Evolutionary conservation across 2,329 filamentous ascomycete species (phyloP), one percentile per base, ranked within the genome.

Genomic region (Sclerotinia borealis): DNA sequence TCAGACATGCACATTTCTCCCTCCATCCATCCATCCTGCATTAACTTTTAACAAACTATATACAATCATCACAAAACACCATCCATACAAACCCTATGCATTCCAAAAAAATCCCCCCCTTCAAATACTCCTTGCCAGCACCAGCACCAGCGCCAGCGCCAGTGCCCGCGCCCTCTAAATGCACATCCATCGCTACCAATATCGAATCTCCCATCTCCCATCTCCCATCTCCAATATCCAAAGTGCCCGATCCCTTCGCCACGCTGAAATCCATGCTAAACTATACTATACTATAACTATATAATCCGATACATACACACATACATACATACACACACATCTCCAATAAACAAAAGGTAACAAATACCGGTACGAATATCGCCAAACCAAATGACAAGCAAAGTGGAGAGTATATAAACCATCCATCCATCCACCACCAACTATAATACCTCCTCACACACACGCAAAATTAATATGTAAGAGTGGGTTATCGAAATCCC

Each of bases 21-120:
- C 11, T 27, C 22, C 39, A 47, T 47, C 22, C 9, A 22, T 52
- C 31, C n/a, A 25, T 15, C 15, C 47, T 15, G 3, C 36, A 29
- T 55, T 39, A 43, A 55, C 37, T 55, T 55, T 55, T 55, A 55
- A 17, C 37, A n/a, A n/a, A n/a, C n/a, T n/a, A 31, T 55, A 13
- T 55, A 55, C 52, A 55, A 31, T n/a, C 0, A 34, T 29, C 19
- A 29, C 37, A 55, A 37, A n/a, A 43, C 17, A 43, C 5, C 45
- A 43, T 1, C 39, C 17, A 41, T 22, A 19, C 49, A 36, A 51
- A 15, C 8, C 3, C 29, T 13, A 11, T 50, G 4, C 17, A 10
- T 17, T 29, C 48, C 17, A 22, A 41, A 37, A 39, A 48, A 17
- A 41, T 7, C 0, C 36, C 25, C 22, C 9, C 51, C 3, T 17